phyloP scores from a whole-genome alignment of 2,329 filamentous ascomycete species.

The Trichoderma cornu-damae region DNA sequence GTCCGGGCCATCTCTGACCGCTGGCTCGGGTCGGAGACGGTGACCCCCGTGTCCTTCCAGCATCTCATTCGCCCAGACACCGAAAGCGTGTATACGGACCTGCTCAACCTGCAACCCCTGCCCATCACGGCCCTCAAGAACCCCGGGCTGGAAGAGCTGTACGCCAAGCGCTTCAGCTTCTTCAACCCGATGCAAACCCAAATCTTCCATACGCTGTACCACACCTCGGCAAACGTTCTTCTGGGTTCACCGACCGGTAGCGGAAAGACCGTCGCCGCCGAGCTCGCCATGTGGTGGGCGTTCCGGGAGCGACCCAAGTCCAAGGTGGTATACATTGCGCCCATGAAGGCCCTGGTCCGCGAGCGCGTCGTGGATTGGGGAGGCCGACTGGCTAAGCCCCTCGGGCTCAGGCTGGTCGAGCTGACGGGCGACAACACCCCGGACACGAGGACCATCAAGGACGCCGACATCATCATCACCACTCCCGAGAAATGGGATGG shows the following conservation, averaged over 20 bases:
- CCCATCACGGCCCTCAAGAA: constrained; percentile 86
- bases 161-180: constrained; percentile 81
- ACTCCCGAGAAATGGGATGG: constrained; percentile 99
- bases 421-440: constrained; percentile 96
- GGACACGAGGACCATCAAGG: constrained; percentile 88
- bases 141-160: constrained; percentile 78
- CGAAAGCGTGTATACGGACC: constrained; percentile 92
- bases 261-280: constrained; percentile 94
- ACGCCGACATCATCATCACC: constrained; percentile 96
- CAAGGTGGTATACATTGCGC: constrained; percentile 97
- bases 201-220: constrained; percentile 93
- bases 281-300: constrained; percentile 99
- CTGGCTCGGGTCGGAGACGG: constrained; percentile 94
- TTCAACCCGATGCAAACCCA: constrained; percentile 99
- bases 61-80: constrained; percentile 96
- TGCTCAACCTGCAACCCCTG: constrained; percentile 85
- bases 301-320: constrained; percentile 91
- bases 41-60: constrained; percentile 92
- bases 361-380: constrained; percentile 97
- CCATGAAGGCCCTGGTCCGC: constrained; percentile 97
- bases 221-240: constrained; percentile 86
- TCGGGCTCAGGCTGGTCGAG: constrained; percentile 88
- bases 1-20: constrained; percentile 90
- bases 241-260: constrained; percentile 94
- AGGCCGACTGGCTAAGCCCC: constrained; percentile 68